Evolutionary conservation across 2,329 filamentous ascomycete species (phyloP).

Genomic region (Penicillium glabrum): DNA sequence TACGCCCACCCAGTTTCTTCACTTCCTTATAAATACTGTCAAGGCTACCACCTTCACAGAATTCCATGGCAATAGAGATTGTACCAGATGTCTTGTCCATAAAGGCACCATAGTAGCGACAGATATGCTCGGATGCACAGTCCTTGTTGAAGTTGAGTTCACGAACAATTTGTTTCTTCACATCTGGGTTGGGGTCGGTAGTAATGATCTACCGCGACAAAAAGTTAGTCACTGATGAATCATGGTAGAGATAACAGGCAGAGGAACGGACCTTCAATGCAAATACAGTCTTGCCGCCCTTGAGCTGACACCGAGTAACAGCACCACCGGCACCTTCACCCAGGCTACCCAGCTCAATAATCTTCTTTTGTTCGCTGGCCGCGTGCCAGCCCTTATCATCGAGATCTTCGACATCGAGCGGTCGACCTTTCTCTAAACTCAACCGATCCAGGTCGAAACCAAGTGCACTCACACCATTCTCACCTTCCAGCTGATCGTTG

Average conservation of each 20-base stretch:
- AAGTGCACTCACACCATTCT: constrained; percentile 75
- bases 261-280: constrained; percentile 74
- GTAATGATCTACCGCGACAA: constrained; percentile 74
- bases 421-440: constrained; percentile 76
- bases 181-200: constrained; percentile 93
- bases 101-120: constrained; percentile 95
- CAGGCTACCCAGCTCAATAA: constrained; percentile 82
- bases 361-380: constrained; percentile 82
- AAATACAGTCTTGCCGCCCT: constrained; percentile 90
- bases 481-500: constrained; percentile 75
- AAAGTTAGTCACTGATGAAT: not conserved
- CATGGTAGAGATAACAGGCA: not conserved
- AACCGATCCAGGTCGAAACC: constrained; percentile 77
- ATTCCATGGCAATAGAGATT: constrained; percentile 99
- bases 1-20: constrained; percentile 89
- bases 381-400: constrained; percentile 96
- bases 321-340: constrained; percentile 95
- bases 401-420: constrained; percentile 87
- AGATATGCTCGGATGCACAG: constrained; percentile 94
- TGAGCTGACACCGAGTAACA: constrained; percentile 85
- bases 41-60: constrained; percentile 92
- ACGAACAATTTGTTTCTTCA: constrained; percentile 97
- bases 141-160: constrained; percentile 98
- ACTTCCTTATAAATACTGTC: constrained; percentile 98
- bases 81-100: constrained; percentile 94